Percentiles rank a stretch among this genome's conserved stretches.
These are phyloP conservation scores for Cynanchum wilfordii DNA, from an alignment of 257 asterid genomes.

Conservation along the genomic window DNA sequence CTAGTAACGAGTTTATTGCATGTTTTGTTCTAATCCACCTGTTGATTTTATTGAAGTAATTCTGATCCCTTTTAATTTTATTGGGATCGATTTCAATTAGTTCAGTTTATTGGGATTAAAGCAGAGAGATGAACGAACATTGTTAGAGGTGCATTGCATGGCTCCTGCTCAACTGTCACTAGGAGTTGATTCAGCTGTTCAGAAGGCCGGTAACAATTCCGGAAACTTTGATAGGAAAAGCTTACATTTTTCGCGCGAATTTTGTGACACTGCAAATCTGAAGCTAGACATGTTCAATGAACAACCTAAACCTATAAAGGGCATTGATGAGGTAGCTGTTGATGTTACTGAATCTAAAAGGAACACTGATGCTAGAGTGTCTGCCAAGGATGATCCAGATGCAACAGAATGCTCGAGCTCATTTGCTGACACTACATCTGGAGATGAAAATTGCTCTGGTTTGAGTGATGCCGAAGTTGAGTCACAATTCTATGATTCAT, in stretches of 20 bases:
- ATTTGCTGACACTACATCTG: constrained; percentile 61
- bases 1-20: not conserved
- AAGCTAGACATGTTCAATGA: constrained; percentile 26
- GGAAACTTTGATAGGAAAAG: constrained; percentile 9
- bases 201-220: constrained; percentile 6
- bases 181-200: constrained; percentile 5
- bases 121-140: not conserved
- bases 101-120: not conserved
- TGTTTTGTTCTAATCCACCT: not conserved
- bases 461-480: constrained; percentile 84
- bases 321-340: constrained; percentile 33
- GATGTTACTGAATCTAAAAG: constrained; percentile 50
- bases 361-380: constrained; percentile 36
- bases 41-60: not conserved
- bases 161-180: constrained; percentile 5
- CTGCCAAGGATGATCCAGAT: constrained; percentile 67
- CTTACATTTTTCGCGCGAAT: constrained; percentile 16
- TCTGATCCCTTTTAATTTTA: not conserved
- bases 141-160: not conserved
- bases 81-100: not conserved
- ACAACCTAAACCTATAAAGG: constrained; percentile 31
- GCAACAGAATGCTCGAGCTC: constrained; percentile 91
- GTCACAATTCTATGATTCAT: constrained; percentile 52
- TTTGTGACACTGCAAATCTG: constrained; percentile 15
- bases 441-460: constrained; percentile 51